These are phyloP conservation scores for Mrakia blollopis DNA, from an alignment of 768 basidiomycete species.

Conservation along the genomic window DNA sequence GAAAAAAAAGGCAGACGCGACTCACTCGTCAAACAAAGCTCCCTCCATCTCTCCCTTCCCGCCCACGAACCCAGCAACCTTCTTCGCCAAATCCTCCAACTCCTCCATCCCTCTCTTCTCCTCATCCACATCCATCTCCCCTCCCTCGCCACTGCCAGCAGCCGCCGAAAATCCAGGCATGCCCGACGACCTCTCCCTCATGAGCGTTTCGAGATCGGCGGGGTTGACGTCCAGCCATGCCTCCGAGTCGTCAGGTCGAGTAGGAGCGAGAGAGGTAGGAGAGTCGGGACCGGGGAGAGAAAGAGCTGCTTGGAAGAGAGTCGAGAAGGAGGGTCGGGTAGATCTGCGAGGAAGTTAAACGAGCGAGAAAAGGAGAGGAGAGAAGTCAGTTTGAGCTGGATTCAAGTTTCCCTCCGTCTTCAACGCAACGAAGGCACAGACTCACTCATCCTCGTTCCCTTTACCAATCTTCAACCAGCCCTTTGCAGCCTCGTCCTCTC, in stretches of 20 bases:
- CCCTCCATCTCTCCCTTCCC: slow-evolving; percentile 85
- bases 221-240: slow-evolving; percentile 80
- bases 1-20: slow-evolving; percentile 30
- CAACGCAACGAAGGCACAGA: too few relatives aligned
- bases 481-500: slow-evolving; percentile 65
- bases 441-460: slow-evolving; percentile 20
- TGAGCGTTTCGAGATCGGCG: slow-evolving; percentile 66
- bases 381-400: too few relatives aligned
- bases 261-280: slow-evolving; percentile 8
- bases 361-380: too few relatives aligned
- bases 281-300: slow-evolving; percentile 8
- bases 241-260: slow-evolving; percentile 61
- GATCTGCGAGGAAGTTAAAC: not conserved
- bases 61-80: slow-evolving; percentile 85
- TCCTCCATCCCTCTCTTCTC: slow-evolving; percentile 13
- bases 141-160: slow-evolving; percentile 28
- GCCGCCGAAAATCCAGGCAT: slow-evolving; percentile 9
- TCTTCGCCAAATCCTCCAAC: slow-evolving; percentile 58
- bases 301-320: slow-evolving; percentile 28
- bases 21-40: slow-evolving; percentile 84
- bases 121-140: slow-evolving; percentile 46
- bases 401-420: too few relatives aligned
- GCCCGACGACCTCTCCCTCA: slow-evolving; percentile 45
- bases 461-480: slow-evolving; percentile 53
- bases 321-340: slow-evolving; percentile 23